Evolutionary conservation across 2,329 filamentous ascomycete genomes (phyloP), one percentile per base, ranked within the genome.

Genomic region (Claviceps sp.): DNA sequence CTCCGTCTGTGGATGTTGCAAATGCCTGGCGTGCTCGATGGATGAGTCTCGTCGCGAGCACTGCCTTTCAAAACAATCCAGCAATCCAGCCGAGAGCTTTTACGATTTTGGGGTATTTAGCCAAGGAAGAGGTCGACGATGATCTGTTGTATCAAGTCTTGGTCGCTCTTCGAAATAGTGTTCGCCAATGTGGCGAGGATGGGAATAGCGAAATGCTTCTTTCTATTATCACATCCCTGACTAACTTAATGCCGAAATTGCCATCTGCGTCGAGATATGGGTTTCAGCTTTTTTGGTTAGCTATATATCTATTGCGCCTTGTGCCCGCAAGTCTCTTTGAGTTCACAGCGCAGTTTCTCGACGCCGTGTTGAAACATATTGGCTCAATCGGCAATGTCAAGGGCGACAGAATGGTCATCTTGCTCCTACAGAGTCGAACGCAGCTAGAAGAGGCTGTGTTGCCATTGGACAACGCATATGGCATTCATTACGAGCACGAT

Each of bases 1-100:
- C 82, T 13, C 78, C 81, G 11, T 80, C 80, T 0, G 67, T 79
- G 8, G 80, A 85, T 57, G 71, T 82, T 59, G 77, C 80, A 22
- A 86, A 86, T 59, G 75, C 78, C 16, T 86, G 82, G 82, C 76
- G 82, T 26, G 82, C 82, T 20, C 75, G 82, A 20, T 86, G 82
- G 82, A 85, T 86, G 82, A 84, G 81, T 58, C 68, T 86, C 22
- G 81, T 86, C 40, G 81, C 82, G 16, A 86, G 82, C 60, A 86
- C 82, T 9, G 82, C 82, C 0, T 86, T 86, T 61, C 82, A 86
- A 61, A 85, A 82, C 60, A 86, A 86, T 60, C 82, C 82, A 8
- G 81, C 82, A 2, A 82, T 86, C 52, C 82, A 86, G 56, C 81
- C 82, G 5, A 71, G 80, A 20, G 82, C 82, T 1, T 86, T 86